These are phyloP conservation scores for Colletotrichum melonis DNA, from an alignment of 2,329 filamentous ascomycete species.

Conservation along the genomic window DNA sequence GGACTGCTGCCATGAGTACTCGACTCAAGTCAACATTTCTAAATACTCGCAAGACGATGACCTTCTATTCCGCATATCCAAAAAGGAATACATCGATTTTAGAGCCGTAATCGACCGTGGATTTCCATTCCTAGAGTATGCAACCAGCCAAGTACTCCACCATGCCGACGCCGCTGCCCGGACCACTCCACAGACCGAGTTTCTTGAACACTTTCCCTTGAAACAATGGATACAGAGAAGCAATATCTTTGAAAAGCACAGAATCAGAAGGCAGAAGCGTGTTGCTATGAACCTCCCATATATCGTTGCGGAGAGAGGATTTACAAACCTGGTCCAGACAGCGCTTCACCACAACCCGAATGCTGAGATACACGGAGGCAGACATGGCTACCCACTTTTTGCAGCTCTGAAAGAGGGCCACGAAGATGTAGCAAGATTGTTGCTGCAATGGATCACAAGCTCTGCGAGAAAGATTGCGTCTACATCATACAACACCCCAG, in stretches of 20 bases:
- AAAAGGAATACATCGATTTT: fast-evolving
- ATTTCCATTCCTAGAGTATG: conserved; percentile 18
- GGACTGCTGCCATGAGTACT: conserved; percentile 1
- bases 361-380: fast-evolving
- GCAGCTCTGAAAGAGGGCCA: background rate
- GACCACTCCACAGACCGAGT: background rate
- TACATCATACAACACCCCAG: background rate
- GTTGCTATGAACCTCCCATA: background rate
- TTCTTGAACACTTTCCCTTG: fast-evolving
- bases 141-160: background rate
- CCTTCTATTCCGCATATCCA: background rate
- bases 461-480: no score
- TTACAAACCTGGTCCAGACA: no score
- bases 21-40: background rate
- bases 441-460: background rate
- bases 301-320: background rate
- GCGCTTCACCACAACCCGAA: fast-evolving
- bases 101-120: background rate
- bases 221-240: background rate
- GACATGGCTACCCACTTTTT: background rate
- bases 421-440: fast-evolving
- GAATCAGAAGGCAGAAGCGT: background rate
- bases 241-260: background rate
- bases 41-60: background rate
- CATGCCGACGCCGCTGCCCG: background rate